Evolutionary conservation across 495 filamentous ascomycete species (phyloP).

Genomic region (Tuber melanosporum): DNA sequence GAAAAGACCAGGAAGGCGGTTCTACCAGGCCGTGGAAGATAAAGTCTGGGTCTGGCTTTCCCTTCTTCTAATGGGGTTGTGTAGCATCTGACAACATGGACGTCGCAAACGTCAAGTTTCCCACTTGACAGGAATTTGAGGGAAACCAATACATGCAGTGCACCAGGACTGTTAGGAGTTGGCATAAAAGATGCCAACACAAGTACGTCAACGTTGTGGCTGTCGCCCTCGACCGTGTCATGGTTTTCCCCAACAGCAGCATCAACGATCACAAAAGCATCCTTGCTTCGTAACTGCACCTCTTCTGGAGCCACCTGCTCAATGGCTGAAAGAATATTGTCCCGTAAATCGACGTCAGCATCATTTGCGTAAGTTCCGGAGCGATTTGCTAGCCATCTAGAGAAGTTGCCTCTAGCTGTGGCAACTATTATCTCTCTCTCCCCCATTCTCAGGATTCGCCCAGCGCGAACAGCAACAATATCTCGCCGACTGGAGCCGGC

Average conservation of each 20-base stretch:
- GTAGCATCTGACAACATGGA: slow-evolving; percentile 61
- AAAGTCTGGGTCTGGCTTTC: slow-evolving; percentile 58
- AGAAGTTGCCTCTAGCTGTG: slow-evolving; percentile 64
- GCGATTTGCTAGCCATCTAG: slow-evolving; percentile 81
- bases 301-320: slow-evolving; percentile 34
- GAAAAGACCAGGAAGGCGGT: slow-evolving; percentile 79
- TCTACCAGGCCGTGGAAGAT: slow-evolving; percentile 65
- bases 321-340: slow-evolving; percentile 43
- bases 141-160: slow-evolving; percentile 45
- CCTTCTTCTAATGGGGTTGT: slow-evolving; percentile 46
- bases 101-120: slow-evolving; percentile 47
- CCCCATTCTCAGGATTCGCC: slow-evolving; percentile 61
- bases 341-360: slow-evolving; percentile 43
- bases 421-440: slow-evolving; percentile 77
- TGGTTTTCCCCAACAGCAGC: slow-evolving; percentile 29
- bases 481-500: slow-evolving; percentile 62
- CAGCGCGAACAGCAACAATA: slow-evolving; percentile 67
- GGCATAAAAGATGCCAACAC: slow-evolving; percentile 38
- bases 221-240: slow-evolving; percentile 21
- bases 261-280: slow-evolving; percentile 36
- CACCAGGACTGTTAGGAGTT: slow-evolving; percentile 12
- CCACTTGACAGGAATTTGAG: slow-evolving; percentile 26
- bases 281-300: slow-evolving; percentile 22
- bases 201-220: slow-evolving; percentile 24
- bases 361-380: slow-evolving; percentile 55